These are phyloP conservation scores for Sporobolomyces phaffii DNA, from an alignment of 768 basidiomycete genomes.

Conservation along the genomic window DNA sequence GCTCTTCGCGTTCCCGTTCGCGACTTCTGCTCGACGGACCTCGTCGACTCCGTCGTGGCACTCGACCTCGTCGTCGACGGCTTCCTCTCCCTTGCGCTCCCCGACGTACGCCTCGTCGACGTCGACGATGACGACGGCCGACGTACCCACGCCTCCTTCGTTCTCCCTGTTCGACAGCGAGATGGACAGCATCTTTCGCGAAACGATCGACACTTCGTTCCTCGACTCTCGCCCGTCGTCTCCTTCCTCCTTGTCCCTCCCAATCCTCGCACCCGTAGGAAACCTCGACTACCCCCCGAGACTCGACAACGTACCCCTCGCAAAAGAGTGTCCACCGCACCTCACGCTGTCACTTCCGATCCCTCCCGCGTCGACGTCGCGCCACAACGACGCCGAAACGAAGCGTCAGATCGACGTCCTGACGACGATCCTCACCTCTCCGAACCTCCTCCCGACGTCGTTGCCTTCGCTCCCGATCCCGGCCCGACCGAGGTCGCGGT, in stretches of 20 bases:
- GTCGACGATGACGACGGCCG: neutral
- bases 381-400: neutral
- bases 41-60: too few species aligned
- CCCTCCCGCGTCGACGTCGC: too few species aligned
- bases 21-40: too few species aligned
- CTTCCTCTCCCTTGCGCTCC: neutral
- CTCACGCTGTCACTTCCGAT: slow-evolving; percentile 3
- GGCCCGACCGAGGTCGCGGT: neutral
- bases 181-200: slow-evolving; percentile 9
- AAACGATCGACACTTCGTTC: slow-evolving; percentile 14
- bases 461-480: neutral
- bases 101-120: neutral
- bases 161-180: neutral
- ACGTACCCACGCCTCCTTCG: neutral
- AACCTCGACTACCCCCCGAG: neutral
- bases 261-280: neutral
- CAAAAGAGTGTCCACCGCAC: neutral
- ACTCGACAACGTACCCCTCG: neutral
- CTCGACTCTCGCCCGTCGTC: slow-evolving; percentile 12
- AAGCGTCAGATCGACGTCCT: slow-evolving; percentile 16
- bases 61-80: too few species aligned
- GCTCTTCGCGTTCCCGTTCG: neutral
- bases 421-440: slow-evolving; percentile 11
- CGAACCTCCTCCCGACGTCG: slow-evolving; percentile 9
- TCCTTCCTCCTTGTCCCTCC: neutral